Evolutionary conservation across 2,329 filamentous ascomycete species (phyloP).

Genomic region (Microcyclosporella mali): DNA sequence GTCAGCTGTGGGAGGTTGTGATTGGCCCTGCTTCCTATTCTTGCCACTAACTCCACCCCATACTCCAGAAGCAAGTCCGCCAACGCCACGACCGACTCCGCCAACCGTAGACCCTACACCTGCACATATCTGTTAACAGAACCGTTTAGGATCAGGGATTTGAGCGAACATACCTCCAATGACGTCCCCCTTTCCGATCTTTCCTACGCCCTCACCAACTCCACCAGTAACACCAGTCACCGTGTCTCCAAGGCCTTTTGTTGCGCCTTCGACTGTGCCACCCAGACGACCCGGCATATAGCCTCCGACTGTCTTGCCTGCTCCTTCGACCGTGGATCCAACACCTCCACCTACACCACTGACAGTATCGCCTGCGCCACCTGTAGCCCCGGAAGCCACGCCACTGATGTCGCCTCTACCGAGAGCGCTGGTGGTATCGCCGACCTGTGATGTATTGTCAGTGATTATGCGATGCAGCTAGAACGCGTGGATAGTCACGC

Average conservation of each 20-base stretch:
- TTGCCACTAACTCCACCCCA: conserved; percentile 29
- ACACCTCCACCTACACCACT: conserved; percentile 27
- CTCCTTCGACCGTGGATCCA: conserved; percentile 18
- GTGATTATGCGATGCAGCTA: no score
- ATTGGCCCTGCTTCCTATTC: conserved; percentile 19
- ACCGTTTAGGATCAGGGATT: background rate
- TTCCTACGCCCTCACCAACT: conserved; percentile 41
- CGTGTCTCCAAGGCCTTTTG: conserved; percentile 38
- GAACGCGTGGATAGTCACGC: no score
- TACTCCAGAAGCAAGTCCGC: conserved; percentile 25
- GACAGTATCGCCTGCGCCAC: conserved; percentile 33
- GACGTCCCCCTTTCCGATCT: conserved; percentile 41
- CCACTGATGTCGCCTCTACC: conserved; percentile 39
- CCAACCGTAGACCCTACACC: conserved; percentile 35
- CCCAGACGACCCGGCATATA: conserved; percentile 35
- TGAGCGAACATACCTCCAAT: conserved; percentile 32
- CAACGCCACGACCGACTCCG: conserved; percentile 23
- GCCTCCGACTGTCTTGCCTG: conserved; percentile 30
- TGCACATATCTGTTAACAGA: background rate
- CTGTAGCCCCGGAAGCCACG: conserved; percentile 33
- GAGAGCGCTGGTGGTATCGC: conserved; percentile 40
- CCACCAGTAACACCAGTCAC: conserved; percentile 34
- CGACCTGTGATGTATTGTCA: conserved; percentile 15
- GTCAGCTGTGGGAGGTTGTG: background rate
- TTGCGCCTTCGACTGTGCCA: conserved; percentile 38